Base-by-base conservation (phyloP, 768 basidiomycete genomes). In the Jaapia argillacea region DNA sequence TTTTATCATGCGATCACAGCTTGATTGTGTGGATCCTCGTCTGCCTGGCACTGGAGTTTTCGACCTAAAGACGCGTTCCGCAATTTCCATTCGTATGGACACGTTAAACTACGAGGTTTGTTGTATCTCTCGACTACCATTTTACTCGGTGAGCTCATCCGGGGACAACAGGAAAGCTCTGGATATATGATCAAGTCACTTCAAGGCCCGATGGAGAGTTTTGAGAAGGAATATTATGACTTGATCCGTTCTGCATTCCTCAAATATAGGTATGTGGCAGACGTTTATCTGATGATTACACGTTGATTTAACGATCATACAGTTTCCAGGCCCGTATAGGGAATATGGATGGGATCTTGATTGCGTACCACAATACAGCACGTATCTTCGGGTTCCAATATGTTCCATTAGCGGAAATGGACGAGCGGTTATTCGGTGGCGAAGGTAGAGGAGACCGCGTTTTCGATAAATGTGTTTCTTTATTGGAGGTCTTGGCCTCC, bases 311-410 rank as follows among this genome's bases (percentile, higher is more conserved):
- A 24, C 20, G 31, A 36, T 43, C 38, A n/a, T 47, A 12, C 49
- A 91, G 88, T 50, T 84, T 98, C 66, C 94, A 99, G 70, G 93
- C 77, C 2, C 81, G 94, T 4, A 98, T 99, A 48, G 94, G 94
- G 6, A 79, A 83, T 56, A 98, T 98, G 94, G 92, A 96, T 55
- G 94, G 94, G 13, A 83, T 97, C 5, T 70, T 91, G 46, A 77
- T 90, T 28, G 81, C 88, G 18, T 89, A 86, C 55, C 87, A 90
- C 55, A 96, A 94, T 48, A 93, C 88, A 1, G 75, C 77, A 5
- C 72, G 75, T 14, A 75, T 96, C 40, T 91, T 91, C 53, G 94
- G 94, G 1, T 97, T 97, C 68, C 90, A 97, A 59, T 99, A 98
- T 56, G 63, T 94, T 24, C 74, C 91, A 1, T 63, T 94, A 36